phyloP scores from a whole-genome alignment of 2,329 filamentous ascomycete genomes.

The Colletotrichum musicola region DNA sequence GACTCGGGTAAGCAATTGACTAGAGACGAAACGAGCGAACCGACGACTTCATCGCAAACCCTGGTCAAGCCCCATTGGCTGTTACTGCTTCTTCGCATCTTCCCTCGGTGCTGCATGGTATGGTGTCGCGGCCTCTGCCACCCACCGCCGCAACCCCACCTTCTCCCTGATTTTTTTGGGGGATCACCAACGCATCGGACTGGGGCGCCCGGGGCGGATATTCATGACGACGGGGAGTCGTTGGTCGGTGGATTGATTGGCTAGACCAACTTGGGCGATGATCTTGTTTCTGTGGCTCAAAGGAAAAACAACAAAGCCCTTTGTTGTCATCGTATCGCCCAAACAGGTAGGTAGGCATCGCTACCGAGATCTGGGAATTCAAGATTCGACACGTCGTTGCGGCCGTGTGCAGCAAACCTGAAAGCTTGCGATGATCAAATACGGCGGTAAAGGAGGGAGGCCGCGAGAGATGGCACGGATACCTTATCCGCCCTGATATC shows the following conservation, averaged over 20 bases:
- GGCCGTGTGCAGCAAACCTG: too few relatives aligned
- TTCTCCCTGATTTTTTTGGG: constrained; percentile 19
- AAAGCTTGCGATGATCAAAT: background rate
- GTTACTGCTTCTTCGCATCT: constrained; percentile 1
- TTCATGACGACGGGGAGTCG: background rate
- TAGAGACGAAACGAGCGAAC: constrained; percentile 17
- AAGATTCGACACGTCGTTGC: background rate
- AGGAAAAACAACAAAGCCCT: constrained; percentile 17
- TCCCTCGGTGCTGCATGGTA: constrained; percentile 10
- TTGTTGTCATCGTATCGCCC: background rate
- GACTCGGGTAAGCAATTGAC: constrained; percentile 5
- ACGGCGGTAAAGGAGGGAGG: background rate
- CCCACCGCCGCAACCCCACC: constrained; percentile 14
- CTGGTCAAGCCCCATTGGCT: too few relatives aligned
- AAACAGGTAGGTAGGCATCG: background rate
- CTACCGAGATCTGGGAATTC: background rate
- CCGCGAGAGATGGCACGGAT: constrained; percentile 16
- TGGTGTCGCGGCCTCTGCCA: constrained; percentile 18
- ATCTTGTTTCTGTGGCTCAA: too few relatives aligned
- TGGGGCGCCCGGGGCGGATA: constrained; percentile 12
- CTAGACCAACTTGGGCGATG: background rate
- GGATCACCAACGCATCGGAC: constrained; percentile 28
- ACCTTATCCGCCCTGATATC: constrained; percentile 12
- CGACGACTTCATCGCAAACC: background rate
- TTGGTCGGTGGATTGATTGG: background rate